Conservation (phyloP, 257 asterid genomes). For the Mentha longifolia region DNA sequence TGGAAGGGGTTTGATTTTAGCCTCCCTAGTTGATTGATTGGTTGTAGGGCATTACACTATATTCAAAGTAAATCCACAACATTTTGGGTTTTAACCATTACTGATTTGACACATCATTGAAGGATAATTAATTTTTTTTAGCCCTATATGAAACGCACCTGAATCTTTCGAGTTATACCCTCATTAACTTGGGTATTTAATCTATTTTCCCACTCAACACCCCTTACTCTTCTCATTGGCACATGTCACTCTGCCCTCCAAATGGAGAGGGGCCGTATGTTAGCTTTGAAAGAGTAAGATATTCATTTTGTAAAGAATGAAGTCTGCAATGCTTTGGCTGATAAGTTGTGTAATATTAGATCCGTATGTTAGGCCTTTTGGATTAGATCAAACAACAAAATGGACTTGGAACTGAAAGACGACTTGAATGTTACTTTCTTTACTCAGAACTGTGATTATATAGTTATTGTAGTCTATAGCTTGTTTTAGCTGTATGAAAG, state of each 20-base stretch:
- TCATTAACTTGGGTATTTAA: background rate
- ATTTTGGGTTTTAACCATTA: background rate
- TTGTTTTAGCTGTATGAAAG: background rate
- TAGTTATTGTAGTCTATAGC: background rate
- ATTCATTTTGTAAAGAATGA: background rate
- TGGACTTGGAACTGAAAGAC: background rate
- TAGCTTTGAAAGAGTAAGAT: background rate
- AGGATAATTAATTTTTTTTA: background rate
- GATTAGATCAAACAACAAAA: background rate
- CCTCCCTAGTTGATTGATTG: background rate
- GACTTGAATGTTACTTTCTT: background rate
- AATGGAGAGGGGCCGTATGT: background rate
- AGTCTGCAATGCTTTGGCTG: background rate
- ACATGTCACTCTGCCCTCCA: background rate
- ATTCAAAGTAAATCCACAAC: background rate
- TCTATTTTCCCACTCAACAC: background rate
- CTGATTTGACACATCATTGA: background rate
- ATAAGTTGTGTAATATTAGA: background rate
- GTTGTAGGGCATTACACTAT: background rate
- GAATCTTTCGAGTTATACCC: background rate
- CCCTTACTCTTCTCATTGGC: background rate
- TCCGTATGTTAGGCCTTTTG: background rate
- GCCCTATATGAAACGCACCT: background rate
- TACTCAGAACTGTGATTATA: background rate
- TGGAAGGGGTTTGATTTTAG: conserved; percentile 9